Percentiles rank a stretch among this genome's conserved stretches.
phyloP scores from a whole-genome alignment of 495 filamentous ascomycete species.

The Aspergillus campestris region DNA sequence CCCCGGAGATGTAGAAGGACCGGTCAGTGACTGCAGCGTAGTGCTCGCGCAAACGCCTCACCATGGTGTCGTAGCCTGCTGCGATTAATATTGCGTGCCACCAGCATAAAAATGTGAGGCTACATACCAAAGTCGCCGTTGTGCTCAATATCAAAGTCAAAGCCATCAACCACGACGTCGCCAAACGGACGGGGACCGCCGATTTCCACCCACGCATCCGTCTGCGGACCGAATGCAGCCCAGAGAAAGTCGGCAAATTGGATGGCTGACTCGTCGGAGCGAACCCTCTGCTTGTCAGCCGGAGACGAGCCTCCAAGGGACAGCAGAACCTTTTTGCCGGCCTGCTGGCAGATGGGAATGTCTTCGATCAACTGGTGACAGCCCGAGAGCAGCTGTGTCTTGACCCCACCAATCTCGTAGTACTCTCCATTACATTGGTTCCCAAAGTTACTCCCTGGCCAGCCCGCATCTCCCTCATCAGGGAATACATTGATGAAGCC shows the following conservation, averaged over 20 bases:
- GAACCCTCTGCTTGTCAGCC: conserved; percentile 28
- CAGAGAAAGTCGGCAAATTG: conserved; percentile 55
- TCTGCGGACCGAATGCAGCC: conserved; percentile 52
- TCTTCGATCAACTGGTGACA: conserved; percentile 49
- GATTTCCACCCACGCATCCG: conserved; percentile 24
- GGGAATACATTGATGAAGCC: conserved; percentile 61
- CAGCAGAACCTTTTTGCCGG: conserved; percentile 59
- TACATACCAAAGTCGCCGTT: conserved; percentile 36
- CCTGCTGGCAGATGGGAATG: conserved; percentile 54
- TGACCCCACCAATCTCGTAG: conserved; percentile 26
- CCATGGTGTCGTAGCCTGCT: conserved; percentile 37
- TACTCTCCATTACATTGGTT: conserved; percentile 52
- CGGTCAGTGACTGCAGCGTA: conserved; percentile 37
- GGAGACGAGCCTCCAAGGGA: conserved; percentile 52
- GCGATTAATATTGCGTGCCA: conserved; percentile 9
- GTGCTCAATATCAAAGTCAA: conserved; percentile 61
- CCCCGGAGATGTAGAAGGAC: conserved; percentile 53
- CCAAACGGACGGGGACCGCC: conserved; percentile 51
- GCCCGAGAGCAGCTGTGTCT: conserved; percentile 31
- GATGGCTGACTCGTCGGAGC: conserved; percentile 20
- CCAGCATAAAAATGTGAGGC: conserved; percentile 2
- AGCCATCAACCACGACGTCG: conserved; percentile 55
- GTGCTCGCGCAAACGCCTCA: conserved; percentile 41
- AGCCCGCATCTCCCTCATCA: conserved; percentile 40
- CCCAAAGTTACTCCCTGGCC: conserved; percentile 56